Percentiles rank a stretch among this genome's conserved stretches.
Conservation (phyloP, 2,329 filamentous ascomycete genomes). For the Peltaster fructicola region DNA sequence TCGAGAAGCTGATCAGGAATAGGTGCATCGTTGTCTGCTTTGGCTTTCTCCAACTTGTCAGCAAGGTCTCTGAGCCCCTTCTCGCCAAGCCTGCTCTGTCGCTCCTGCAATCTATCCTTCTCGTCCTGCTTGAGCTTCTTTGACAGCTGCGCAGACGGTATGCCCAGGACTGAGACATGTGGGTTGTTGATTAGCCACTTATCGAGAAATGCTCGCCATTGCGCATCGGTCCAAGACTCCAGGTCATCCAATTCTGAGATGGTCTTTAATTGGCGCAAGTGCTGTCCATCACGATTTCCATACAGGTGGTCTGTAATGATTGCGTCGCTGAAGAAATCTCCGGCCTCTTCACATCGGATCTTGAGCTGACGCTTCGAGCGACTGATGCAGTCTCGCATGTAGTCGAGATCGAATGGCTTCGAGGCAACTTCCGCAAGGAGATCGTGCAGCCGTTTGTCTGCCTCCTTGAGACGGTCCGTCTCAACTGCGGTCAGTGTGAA, state of each 20-base stretch:
- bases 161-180: conserved; percentile 75
- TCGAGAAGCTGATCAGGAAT: conserved; percentile 73
- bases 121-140: conserved; percentile 70
- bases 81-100: conserved; percentile 63
- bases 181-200: conserved; percentile 74
- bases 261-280: conserved; percentile 24
- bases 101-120: conserved; percentile 56
- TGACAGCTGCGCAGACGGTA: conserved; percentile 64
- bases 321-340: conserved; percentile 64
- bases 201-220: conserved; percentile 70
- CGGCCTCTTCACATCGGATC: conserved; percentile 64
- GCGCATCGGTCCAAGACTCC: conserved; percentile 59
- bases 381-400: conserved; percentile 73
- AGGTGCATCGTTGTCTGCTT: conserved; percentile 70
- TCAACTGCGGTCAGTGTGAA: conserved; percentile 75
- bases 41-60: conserved; percentile 62
- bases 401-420: conserved; percentile 73
- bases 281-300: conserved; percentile 60
- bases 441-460: conserved; percentile 71
- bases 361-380: conserved; percentile 68
- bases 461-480: conserved; percentile 65
- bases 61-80: conserved; percentile 61
- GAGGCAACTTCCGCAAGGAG: conserved; percentile 64
- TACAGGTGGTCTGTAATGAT: conserved; percentile 90
- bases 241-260: conserved; percentile 45